phyloP scores from a whole-genome alignment of 2,329 filamentous ascomycete species.

The Rutstroemia sp. region DNA sequence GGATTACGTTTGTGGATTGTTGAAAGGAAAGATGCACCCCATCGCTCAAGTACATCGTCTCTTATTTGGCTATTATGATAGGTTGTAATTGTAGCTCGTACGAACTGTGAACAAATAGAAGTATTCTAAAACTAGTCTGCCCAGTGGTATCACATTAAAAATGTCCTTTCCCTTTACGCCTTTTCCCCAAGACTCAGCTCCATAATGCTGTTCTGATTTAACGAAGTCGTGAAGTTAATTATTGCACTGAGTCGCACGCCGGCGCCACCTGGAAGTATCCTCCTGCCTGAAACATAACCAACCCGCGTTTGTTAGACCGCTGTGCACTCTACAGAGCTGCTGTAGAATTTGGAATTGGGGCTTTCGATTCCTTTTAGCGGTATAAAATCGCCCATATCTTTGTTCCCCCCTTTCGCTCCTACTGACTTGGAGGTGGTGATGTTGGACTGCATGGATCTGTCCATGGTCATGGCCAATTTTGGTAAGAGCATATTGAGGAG shows the following conservation, averaged over 20 bases:
- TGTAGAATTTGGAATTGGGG: neutral
- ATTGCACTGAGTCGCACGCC: neutral
- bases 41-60: too few species aligned
- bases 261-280: neutral
- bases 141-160: too few species aligned
- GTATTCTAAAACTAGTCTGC: too few species aligned
- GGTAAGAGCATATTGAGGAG: neutral
- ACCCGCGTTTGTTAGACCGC: neutral
- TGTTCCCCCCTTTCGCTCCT: neutral
- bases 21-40: too few species aligned
- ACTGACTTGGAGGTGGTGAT: neutral
- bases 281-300: neutral
- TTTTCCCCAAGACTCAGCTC: too few species aligned
- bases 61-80: too few species aligned
- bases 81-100: too few species aligned
- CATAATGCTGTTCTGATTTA: too few species aligned
- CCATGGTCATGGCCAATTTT: neutral
- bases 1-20: too few species aligned
- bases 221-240: neutral
- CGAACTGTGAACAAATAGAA: too few species aligned
- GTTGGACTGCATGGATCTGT: neutral
- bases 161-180: too few species aligned
- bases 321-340: neutral
- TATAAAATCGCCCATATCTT: neutral
- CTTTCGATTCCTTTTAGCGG: neutral